Evolutionary conservation across 176 grass and related monocot genomes (phyloP).

Genomic region (Canna indica): DNA sequence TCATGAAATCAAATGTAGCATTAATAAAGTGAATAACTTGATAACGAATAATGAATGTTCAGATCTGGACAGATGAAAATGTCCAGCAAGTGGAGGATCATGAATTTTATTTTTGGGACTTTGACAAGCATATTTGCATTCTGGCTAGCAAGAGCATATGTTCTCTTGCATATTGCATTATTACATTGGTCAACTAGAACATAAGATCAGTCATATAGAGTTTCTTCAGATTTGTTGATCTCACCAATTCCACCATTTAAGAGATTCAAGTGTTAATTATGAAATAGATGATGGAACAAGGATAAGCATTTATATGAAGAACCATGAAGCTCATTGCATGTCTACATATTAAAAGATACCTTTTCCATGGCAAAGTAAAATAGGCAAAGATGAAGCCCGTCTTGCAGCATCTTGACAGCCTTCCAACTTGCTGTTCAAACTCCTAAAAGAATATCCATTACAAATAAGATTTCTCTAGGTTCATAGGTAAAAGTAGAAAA

Average conservation of each 20-base stretch:
- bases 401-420: slow-evolving; percentile 65
- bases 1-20: not conserved
- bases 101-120: not conserved
- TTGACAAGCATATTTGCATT: not conserved
- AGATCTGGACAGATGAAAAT: not conserved
- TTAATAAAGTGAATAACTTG: not conserved
- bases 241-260: too few species aligned
- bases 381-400: slow-evolving; percentile 69
- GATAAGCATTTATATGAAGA: not conserved
- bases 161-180: not conserved
- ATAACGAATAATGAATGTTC: not conserved
- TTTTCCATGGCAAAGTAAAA: slow-evolving; percentile 98
- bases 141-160: not conserved
- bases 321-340: not conserved
- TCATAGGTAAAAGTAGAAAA: not conserved
- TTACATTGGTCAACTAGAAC: not conserved
- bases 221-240: not conserved
- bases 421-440: slow-evolving; percentile 82
- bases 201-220: not conserved
- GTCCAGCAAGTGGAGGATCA: not conserved
- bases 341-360: slow-evolving; percentile 15
- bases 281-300: not conserved
- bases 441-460: slow-evolving; percentile 28
- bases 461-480: not conserved
- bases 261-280: not conserved